Percentiles rank a stretch among this genome's conserved stretches.
Conservation (phyloP, 1,139 yeast genomes). For the Magnusiomyces tetraspermus region DNA sequence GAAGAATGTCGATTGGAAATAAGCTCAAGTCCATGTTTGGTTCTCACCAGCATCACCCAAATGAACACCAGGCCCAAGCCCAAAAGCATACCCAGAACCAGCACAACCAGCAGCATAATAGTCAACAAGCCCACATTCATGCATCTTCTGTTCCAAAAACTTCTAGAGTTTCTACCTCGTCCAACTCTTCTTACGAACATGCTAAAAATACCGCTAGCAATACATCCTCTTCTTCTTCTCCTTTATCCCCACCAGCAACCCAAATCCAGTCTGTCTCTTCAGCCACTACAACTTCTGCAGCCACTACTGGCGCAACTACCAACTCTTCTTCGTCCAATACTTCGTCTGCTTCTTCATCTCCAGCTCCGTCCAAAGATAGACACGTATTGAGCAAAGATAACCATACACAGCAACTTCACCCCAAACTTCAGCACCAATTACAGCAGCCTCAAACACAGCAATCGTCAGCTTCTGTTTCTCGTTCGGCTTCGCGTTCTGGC, state of each 20-base stretch:
- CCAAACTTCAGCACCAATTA: too few species aligned
- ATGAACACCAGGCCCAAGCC: neutral
- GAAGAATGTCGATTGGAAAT: conserved; percentile 4
- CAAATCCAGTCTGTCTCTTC: neutral
- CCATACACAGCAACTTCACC: too few species aligned
- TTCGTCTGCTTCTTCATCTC: neutral
- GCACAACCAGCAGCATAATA: neutral
- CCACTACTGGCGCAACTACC: neutral
- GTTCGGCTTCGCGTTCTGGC: too few species aligned
- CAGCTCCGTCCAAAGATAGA: too few species aligned
- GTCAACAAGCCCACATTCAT: too few species aligned
- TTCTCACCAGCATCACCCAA: neutral
- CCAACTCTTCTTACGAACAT: too few species aligned
- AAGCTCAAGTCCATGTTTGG: conserved; percentile 7
- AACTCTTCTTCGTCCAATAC: neutral
- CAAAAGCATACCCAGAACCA: neutral
- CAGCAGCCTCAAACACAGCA: too few species aligned
- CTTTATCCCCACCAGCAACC: neutral
- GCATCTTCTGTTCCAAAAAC: too few species aligned
- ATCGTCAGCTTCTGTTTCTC: too few species aligned
- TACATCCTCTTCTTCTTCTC: neutral
- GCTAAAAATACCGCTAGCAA: too few species aligned
- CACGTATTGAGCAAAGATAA: too few species aligned
- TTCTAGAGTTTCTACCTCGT: too few species aligned
- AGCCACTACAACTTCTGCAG: neutral